Evolutionary conservation across 495 filamentous ascomycete genomes (phyloP), one percentile per base, ranked within the genome.

Genomic region (Penicillium pancosmium): DNA sequence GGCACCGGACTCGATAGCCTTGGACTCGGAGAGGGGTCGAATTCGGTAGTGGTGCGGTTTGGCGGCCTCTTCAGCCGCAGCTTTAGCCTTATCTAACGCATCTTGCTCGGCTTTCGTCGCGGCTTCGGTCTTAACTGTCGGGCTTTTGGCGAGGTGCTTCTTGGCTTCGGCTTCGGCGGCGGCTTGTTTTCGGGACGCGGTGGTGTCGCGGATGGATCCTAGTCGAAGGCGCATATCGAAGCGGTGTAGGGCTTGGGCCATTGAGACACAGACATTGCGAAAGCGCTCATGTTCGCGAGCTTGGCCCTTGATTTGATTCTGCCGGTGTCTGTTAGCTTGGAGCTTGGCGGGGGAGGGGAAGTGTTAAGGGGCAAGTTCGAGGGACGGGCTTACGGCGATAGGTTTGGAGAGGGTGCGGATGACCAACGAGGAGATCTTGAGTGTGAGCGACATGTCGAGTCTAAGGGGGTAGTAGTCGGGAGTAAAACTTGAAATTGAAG

Each of bases 261-360:
- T 86, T 23, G 73, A 72, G 63, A 91, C 74, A 68, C 88, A 91
- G 40, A 85, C 25, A n/a, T 74, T 74, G 16, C 95, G 90, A 76
- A 98, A 99, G 16, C 86, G 80, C 48, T 92, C 91, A 78, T 98
- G 95, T 68, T 99, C 95, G 64, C 90, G 90, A 15, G 94, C 95
- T 81, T 97, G 93, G 23, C 80, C 82, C 75, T 97, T 98, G 76
- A 99, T 96, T 71, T 84, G 86, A 70, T 91, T 97, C 94, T 98
- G 71, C 12, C 19, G 15, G 16, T 25, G 18, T n/a, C 8, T 44
- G 61, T 74, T 54, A 79, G 74, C 66, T 70, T 84, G 63, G 78
- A 77, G 4, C 78, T 27, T 51, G 12, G 27, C 8, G 16, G 10
- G 13, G 50, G n/a, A 44, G 68, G 34, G 36, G 19, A 21, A 21